phyloP scores from a whole-genome alignment of 768 basidiomycete genomes.

The Serpula lacrymans region DNA sequence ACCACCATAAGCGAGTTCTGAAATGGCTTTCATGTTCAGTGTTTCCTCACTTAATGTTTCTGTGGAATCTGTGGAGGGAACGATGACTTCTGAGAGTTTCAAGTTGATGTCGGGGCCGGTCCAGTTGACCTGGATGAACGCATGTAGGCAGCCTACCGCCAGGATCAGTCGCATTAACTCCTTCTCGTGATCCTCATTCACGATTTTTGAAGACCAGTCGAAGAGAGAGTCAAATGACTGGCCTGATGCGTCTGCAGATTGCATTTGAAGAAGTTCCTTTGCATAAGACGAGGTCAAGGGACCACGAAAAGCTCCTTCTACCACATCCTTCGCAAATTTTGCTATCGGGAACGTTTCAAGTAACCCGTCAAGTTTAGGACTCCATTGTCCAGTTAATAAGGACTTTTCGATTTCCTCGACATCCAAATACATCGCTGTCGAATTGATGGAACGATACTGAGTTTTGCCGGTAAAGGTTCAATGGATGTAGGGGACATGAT shows the following conservation, averaged over 20 bases:
- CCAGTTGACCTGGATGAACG: constrained; percentile 94
- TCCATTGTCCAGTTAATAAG: constrained; percentile 52
- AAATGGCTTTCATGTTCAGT: constrained; percentile 64
- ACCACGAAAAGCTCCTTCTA: constrained; percentile 56
- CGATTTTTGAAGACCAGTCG: constrained; percentile 24
- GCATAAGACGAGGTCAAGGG: constrained; percentile 47
- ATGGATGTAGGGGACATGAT: no score
- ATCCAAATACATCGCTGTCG: constrained; percentile 17
- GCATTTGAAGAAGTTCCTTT: constrained; percentile 35
- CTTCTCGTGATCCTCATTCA: constrained; percentile 34
- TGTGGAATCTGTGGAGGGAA: constrained; percentile 17
- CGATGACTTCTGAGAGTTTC: constrained; percentile 36
- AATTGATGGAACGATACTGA: no score
- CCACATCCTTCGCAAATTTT: constrained; percentile 50
- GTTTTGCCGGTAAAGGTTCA: no score
- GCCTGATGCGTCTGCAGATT: constrained; percentile 29
- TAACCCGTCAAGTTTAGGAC: constrained; percentile 17
- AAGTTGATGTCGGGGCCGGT: constrained; percentile 86
- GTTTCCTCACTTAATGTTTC: constrained; percentile 41
- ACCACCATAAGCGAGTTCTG: constrained; percentile 78
- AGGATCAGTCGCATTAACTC: constrained; percentile 61
- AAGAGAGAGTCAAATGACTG: constrained; percentile 37
- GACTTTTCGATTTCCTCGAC: constrained; percentile 46
- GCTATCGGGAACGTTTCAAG: constrained; percentile 19
- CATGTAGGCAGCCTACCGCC: constrained; percentile 79